Base-by-base conservation (phyloP, 345 rosid genomes). In the Eucalyptus lansdowneana region DNA sequence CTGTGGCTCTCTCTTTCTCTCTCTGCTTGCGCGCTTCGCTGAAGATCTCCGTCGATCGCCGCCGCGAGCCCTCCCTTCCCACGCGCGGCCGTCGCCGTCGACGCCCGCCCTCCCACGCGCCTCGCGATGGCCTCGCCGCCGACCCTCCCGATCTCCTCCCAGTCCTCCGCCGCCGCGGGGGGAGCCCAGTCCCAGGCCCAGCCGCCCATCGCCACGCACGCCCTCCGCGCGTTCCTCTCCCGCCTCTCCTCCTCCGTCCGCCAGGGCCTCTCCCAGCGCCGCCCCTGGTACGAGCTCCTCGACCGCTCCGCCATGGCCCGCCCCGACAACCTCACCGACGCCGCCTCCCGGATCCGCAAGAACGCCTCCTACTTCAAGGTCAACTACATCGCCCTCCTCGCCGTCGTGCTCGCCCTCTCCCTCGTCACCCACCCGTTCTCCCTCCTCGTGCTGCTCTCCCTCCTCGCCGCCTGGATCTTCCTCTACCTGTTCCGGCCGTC, bases 341-440 rank as follows among this genome's bases (percentile, higher is more conserved):
- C 97, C 29, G 91, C 94, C 31, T 94, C 98, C 21, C 95, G 97
- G 93, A 94, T 96, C 94, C 94, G 96, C 50, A 94, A 91, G 86
- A 95, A 95, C 89, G 90, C 93, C 25, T 49, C 95, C 27, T 95
- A 96, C 89, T 96, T 96, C 92, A 95, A 95, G 91, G 98, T 96
- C 69, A 96, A 96, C 88, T 95, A 96, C 89, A 91, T 93, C 80
- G 90, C 97, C 25, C 89, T 96, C 67, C 93, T 96, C 14, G 96
- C 89, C 1, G 90, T 94, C 50, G 94, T 96, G 6, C 97, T 96
- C 76, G 97, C 96, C 12, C 88, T 96, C 88, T 96, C 99, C 8
- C 96, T 96, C 21, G 90, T 96, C 86, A 93, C 99, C 1, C 93
- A 96, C 69, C 99, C 99, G 54, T 88, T 97, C 81, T 95, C 99